Evolutionary conservation across 257 asterid genomes (phyloP).

Genomic region (Jaltomata sinuosa): DNA sequence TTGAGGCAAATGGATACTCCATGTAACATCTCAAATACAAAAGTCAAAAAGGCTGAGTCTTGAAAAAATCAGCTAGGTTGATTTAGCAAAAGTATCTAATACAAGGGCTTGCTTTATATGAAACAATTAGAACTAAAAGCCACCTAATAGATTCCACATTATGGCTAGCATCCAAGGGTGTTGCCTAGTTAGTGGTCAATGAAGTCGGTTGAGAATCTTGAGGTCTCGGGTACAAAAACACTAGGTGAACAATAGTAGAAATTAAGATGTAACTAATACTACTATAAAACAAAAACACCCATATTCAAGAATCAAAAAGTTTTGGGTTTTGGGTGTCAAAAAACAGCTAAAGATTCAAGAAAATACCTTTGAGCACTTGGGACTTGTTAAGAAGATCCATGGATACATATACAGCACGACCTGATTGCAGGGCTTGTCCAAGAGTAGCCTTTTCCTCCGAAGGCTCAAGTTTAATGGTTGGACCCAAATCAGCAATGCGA

Average conservation of each 20-base stretch:
- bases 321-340: neutral
- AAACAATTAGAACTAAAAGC: neutral
- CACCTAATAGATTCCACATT: neutral
- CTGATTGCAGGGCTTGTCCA: constrained; percentile 58
- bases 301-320: neutral
- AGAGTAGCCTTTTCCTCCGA: constrained; percentile 64
- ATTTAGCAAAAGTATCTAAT: neutral
- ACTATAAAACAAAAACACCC: neutral
- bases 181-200: too few species aligned
- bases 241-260: neutral
- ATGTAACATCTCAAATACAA: neutral
- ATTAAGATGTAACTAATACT: too few species aligned
- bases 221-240: neutral
- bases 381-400: constrained; percentile 87
- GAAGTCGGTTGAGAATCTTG: neutral
- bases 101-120: neutral
- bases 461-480: constrained; percentile 52
- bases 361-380: constrained; percentile 60
- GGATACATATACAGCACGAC: constrained; percentile 57
- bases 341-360: neutral
- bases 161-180: neutral
- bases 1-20: neutral
- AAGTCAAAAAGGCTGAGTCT: neutral
- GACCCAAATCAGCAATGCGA: constrained; percentile 74
- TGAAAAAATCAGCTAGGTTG: neutral